Evolutionary conservation across 768 basidiomycete species (phyloP), one percentile per base, ranked within the genome.

Genomic region (Russula olivacea): DNA sequence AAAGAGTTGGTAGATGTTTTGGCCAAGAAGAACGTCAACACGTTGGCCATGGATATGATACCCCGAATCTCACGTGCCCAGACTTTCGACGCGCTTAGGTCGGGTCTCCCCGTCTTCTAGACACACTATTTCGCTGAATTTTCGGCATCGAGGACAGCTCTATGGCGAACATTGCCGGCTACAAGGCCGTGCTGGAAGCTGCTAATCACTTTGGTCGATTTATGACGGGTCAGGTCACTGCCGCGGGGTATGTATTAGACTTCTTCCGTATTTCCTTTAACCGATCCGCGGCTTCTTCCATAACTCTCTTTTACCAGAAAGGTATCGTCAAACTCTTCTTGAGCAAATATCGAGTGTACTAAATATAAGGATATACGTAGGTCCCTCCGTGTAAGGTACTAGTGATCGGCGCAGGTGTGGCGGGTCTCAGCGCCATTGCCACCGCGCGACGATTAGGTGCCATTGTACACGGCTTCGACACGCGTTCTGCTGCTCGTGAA

Each of bases 91-190:
- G 92, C 88, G 41, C 76, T 94, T 68, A 92, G 89, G 90, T 88
- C 58, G 66, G 73, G 59, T 40, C 36, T 54, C 57, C 45, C 15
- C 57, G 47, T 21, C 40, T 34, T 17, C 43, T 32, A 34, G 36
- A 15, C 30, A 15, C 3, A 19, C 3, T 21, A 48, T 19, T 59
- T 60, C 28, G 7, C 60, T 30, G 50, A n/a, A 32, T 28, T 19
- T n/a, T 23, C 15, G 15, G 21, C 17, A 11, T 12, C n/a, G 19
- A 23, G 36, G 4, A 19, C 40, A 92, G 92, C 69, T 93, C 91
- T 28, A 94, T 94, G 92, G 86, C 88, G n/a, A 94, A 93, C 71
- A 93, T 92, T 47, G 83, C 91, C n/a, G 92, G 92, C 14, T 94
- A 94, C 74, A 92, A 94, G 73, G 92, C 92, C 45, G 91, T 94